A percentile compares a stretch with the other conserved stretches of the same genome.
Evolutionary conservation across 2,329 filamentous ascomycete genomes (phyloP).

Genomic region (Hypoxylon sp.): DNA sequence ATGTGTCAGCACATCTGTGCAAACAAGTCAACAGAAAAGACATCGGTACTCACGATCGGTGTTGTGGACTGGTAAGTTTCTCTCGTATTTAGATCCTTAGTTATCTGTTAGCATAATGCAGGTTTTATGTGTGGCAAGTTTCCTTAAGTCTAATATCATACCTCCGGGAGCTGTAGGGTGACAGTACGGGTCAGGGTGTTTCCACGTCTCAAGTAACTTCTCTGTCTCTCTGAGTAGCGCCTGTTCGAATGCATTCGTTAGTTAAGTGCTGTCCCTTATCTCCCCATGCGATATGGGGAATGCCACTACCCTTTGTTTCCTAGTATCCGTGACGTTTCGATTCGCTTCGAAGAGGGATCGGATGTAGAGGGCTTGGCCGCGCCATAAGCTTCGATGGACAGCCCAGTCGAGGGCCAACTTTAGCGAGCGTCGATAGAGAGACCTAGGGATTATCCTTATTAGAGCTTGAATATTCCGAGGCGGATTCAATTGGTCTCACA

Average conservation of each 20-base stretch:
- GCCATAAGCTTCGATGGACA: slow-evolving; percentile 92
- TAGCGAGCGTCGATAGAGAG: slow-evolving; percentile 90
- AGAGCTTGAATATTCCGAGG: slow-evolving; percentile 23
- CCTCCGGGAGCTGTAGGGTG: slow-evolving; percentile 94
- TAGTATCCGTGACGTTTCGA: slow-evolving; percentile 84
- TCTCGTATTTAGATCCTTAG: slow-evolving; percentile 95
- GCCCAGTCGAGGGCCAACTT: slow-evolving; percentile 97
- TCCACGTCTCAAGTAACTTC: slow-evolving; percentile 90
- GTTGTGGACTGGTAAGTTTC: slow-evolving; percentile 86
- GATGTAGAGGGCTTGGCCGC: slow-evolving; percentile 96
- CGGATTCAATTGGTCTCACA: slow-evolving; percentile 59
- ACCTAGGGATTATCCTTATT: slow-evolving; percentile 60
- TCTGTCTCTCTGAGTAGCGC: slow-evolving; percentile 89
- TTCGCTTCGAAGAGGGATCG: slow-evolving; percentile 96
- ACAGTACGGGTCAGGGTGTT: slow-evolving; percentile 95
- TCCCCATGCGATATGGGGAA: background rate
- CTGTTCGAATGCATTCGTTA: slow-evolving; percentile 62
- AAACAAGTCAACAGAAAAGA: background rate
- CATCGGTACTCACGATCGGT: slow-evolving; percentile 78
- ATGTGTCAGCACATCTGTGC: slow-evolving; percentile 40
- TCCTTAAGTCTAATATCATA: slow-evolving; percentile 59
- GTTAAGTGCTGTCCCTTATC: background rate
- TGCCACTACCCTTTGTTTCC: slow-evolving; percentile 83
- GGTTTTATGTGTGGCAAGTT: background rate
- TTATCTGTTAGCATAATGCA: slow-evolving; percentile 15